These are phyloP conservation scores for Dictyostelium firmibasis DNA, from an alignment of 78 protist species.

Conservation along the genomic window DNA sequence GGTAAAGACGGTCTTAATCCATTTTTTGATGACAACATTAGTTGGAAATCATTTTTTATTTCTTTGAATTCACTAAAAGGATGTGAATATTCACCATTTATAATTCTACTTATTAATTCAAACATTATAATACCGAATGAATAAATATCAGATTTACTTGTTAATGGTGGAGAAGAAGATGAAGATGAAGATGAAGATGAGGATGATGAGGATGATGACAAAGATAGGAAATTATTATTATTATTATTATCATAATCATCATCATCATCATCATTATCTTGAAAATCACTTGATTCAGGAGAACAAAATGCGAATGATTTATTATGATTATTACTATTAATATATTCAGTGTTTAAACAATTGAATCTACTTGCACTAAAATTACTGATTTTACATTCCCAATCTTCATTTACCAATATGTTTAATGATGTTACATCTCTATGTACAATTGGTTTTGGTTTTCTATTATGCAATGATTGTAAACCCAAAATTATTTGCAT, in stretches of 20 bases:
- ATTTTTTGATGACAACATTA: conserved; percentile 75
- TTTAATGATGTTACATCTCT: conserved; percentile 80
- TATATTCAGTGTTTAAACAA: background rate
- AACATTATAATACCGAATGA: conserved; percentile 78
- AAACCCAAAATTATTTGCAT: conserved; percentile 55
- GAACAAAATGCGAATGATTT: conserved; percentile 77
- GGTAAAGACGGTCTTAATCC: conserved; percentile 67
- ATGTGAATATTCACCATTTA: conserved; percentile 21
- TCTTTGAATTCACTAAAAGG: conserved; percentile 49
- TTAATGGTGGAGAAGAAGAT: background rate
- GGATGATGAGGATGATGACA: no score
- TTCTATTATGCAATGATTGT: conserved; percentile 75
- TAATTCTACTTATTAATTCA: conserved; percentile 71
- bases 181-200: no score
- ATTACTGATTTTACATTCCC: conserved; percentile 71
- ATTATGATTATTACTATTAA: conserved; percentile 45
- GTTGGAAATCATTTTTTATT: conserved; percentile 66
- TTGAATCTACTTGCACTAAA: conserved; percentile 74
- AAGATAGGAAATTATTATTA: background rate
- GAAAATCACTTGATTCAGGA: conserved; percentile 51
- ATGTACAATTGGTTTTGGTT: conserved; percentile 66
- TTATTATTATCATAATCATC: background rate
- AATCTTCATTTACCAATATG: conserved; percentile 56
- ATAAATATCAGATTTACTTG: conserved; percentile 66
- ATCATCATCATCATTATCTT: background rate